These are phyloP conservation scores for Trichophyton benhamiae DNA, from an alignment of 2,329 filamentous ascomycete genomes.

Conservation along the genomic window DNA sequence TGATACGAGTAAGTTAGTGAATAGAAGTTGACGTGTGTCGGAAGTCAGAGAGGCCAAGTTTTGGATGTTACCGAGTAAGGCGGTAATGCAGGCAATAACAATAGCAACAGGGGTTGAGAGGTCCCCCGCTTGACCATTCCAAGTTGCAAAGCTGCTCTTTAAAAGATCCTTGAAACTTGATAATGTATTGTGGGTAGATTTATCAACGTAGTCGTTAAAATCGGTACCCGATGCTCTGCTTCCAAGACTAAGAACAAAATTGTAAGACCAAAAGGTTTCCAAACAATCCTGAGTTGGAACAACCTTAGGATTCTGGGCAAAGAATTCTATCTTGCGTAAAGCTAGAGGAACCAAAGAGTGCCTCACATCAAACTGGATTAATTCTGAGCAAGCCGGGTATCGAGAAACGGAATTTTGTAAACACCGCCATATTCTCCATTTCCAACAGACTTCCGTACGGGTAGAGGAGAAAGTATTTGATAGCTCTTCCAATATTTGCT, in stretches of 20 bases:
- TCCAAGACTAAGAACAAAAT: constrained; percentile 20
- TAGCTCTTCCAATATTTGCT: constrained; percentile 1
- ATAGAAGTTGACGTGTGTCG: constrained; percentile 22
- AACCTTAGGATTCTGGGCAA: constrained; percentile 19
- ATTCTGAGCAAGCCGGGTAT: constrained; percentile 17
- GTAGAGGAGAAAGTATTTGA: constrained; percentile 11
- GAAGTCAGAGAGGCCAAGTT: constrained; percentile 21
- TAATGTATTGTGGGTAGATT: constrained; percentile 12
- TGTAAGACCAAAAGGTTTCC: constrained; percentile 29
- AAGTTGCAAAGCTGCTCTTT: constrained; percentile 20
- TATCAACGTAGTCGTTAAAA: constrained; percentile 16
- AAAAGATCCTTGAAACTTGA: constrained; percentile 16
- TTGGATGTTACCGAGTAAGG: constrained; percentile 22
- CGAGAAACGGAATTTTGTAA: constrained; percentile 24
- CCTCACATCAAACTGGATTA: constrained; percentile 15
- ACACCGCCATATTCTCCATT: constrained; percentile 32
- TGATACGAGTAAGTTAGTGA: constrained; percentile 22
- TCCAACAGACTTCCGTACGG: constrained; percentile 23
- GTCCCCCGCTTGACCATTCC: constrained; percentile 29
- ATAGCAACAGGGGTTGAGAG: constrained; percentile 20
- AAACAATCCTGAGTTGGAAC: constrained; percentile 16
- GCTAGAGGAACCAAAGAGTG: constrained; percentile 20
- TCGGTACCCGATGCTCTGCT: constrained; percentile 15
- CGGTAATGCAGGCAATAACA: constrained; percentile 24
- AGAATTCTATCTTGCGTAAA: constrained; percentile 20